Conservation (phyloP, 139 green algal species). For the Volvox reticuliferus region DNA sequence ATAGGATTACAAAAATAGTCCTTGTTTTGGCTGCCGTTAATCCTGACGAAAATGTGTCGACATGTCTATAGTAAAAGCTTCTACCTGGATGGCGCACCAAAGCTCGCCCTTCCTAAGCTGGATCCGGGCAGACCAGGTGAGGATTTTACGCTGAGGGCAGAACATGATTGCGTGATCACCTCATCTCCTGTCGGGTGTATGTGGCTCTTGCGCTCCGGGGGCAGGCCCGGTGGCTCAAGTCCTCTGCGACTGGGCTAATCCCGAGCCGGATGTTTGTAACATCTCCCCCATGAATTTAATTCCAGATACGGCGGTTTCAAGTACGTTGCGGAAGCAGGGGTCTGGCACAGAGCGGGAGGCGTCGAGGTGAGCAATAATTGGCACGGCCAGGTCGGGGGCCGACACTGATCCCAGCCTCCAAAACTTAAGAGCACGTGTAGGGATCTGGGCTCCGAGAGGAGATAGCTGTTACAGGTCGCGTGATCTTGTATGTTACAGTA, state of each 20-base stretch:
- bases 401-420: too few species aligned
- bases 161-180: background rate
- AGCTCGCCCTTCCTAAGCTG: slow-evolving; percentile 50
- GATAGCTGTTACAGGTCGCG: too few species aligned
- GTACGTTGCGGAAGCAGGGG: background rate
- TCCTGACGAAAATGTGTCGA: background rate
- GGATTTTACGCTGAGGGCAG: background rate
- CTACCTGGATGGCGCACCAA: slow-evolving; percentile 47
- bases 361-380: background rate
- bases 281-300: background rate
- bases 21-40: background rate
- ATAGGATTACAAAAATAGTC: background rate
- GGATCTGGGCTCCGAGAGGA: too few species aligned
- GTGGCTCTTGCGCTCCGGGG: background rate
- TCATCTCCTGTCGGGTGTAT: background rate
- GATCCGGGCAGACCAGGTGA: slow-evolving; percentile 35
- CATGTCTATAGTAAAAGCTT: slow-evolving; percentile 46
- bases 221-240: too few species aligned
- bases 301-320: background rate
- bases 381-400: too few species aligned
- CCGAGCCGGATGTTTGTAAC: too few species aligned
- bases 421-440: too few species aligned
- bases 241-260: too few species aligned
- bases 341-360: slow-evolving; percentile 8
- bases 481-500: too few species aligned